Evolutionary conservation across 2,329 filamentous ascomycete species (phyloP).

Genomic region (Fusarium sulawesiense): DNA sequence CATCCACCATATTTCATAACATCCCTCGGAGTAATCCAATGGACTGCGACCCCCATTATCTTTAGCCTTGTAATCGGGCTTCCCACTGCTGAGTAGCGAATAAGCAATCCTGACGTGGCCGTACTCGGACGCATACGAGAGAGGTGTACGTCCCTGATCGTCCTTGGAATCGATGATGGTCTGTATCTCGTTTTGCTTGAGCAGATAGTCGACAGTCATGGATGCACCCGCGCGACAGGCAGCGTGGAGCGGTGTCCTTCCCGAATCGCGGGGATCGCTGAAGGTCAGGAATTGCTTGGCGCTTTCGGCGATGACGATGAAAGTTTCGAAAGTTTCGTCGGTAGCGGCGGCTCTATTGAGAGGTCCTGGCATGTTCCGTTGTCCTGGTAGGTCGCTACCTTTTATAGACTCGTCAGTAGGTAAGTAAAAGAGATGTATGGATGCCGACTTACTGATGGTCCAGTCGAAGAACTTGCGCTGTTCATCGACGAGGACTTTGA

Average conservation of each 20-base stretch:
- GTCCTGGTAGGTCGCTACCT: no score
- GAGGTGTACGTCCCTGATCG: not conserved
- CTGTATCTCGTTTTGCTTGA: fast-evolving
- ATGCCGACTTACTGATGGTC: not conserved
- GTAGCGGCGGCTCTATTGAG: not conserved
- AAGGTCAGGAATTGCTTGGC: fast-evolving
- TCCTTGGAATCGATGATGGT: not conserved
- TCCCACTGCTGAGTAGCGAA: not conserved
- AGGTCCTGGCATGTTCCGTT: not conserved
- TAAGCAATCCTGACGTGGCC: fast-evolving
- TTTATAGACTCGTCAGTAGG: no score
- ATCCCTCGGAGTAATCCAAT: no score
- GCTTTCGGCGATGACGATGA: not conserved
- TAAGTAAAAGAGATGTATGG: no score
- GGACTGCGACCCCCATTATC: no score
- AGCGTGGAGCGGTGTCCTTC: not conserved
- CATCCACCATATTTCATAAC: no score
- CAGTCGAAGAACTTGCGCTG: fast-evolving
- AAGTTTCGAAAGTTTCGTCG: not conserved
- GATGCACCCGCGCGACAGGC: not conserved
- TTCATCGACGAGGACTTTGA: not conserved
- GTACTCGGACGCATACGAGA: not conserved
- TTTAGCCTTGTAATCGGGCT: no score
- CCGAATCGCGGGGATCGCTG: not conserved
- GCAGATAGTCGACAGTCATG: not conserved